These are phyloP conservation scores for Seiridium unicorne DNA, from an alignment of 2,329 filamentous ascomycete species.

Conservation along the genomic window DNA sequence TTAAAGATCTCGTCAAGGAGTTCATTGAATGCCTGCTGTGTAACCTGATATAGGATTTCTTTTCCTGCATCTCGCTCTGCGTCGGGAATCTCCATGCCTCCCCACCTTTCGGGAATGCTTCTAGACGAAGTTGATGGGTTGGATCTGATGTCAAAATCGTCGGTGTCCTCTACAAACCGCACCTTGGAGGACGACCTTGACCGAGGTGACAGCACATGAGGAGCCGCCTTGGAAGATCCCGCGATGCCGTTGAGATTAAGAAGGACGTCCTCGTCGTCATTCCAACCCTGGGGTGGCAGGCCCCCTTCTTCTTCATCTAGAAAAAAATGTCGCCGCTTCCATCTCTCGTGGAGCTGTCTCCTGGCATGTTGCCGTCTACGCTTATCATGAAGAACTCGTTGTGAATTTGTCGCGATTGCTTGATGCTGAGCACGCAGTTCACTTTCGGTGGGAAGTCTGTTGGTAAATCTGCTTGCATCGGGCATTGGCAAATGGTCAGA, in stretches of 20 bases:
- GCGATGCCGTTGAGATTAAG: conserved; percentile 32
- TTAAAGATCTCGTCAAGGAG: conserved; percentile 85
- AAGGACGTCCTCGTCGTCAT: conserved; percentile 57
- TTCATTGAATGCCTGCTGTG: conserved; percentile 91
- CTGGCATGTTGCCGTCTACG: conserved; percentile 42
- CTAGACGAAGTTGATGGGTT: conserved; percentile 72
- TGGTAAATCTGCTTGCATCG: conserved; percentile 27
- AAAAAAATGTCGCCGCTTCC: conserved; percentile 77
- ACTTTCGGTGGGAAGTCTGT: conserved; percentile 31
- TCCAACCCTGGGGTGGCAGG: conserved; percentile 61
- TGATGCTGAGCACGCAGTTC: conserved; percentile 36
- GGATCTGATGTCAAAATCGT: conserved; percentile 66
- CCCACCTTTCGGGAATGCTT: conserved; percentile 72
- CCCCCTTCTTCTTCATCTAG: conserved; percentile 82
- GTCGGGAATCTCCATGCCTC: conserved; percentile 74
- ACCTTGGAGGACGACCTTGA: conserved; percentile 79
- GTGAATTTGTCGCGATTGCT: conserved; percentile 30
- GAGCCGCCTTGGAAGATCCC: conserved; percentile 43
- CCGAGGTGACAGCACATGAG: conserved; percentile 42
- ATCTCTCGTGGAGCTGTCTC: conserved; percentile 64
- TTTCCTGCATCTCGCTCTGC: conserved; percentile 81
- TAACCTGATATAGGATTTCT: conserved; percentile 87
- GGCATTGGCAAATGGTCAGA: conserved; percentile 15
- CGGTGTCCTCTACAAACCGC: conserved; percentile 69
- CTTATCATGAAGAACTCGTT: conserved; percentile 33